A percentile compares a stretch with the other conserved stretches of the same genome.
These are phyloP conservation scores for Adansonia rubrostipa DNA, from an alignment of 441 rosid genomes.

Conservation along the genomic window DNA sequence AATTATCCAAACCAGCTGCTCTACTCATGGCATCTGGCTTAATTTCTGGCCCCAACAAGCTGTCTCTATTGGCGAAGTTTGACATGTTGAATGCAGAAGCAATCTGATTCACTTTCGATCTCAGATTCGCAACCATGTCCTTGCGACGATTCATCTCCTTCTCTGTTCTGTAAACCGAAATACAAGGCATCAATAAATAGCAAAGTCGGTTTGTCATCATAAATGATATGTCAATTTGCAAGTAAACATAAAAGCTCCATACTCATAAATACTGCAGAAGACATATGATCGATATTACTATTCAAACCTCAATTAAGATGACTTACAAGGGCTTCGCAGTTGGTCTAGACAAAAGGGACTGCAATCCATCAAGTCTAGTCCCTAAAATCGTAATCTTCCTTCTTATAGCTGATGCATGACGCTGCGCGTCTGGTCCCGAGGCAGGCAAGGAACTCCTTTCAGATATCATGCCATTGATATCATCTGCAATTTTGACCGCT, in stretches of 20 bases:
- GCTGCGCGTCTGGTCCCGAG: slow-evolving; percentile 86
- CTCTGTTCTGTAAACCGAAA: slow-evolving; percentile 60
- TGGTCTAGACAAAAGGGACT: slow-evolving; percentile 69
- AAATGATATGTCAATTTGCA: slow-evolving; percentile 1
- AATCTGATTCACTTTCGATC: slow-evolving; percentile 79
- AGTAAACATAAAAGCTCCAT: neutral
- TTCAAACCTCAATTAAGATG: neutral
- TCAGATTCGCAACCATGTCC: slow-evolving; percentile 76
- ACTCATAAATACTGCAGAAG: neutral
- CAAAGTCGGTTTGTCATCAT: neutral
- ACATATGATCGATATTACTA: neutral
- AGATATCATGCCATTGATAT: slow-evolving; percentile 79
- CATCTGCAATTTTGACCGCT: slow-evolving; percentile 80
- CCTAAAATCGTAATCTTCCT: slow-evolving; percentile 89
- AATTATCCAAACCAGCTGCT: slow-evolving; percentile 80
- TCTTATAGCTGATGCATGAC: slow-evolving; percentile 79
- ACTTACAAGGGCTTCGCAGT: slow-evolving; percentile 80
- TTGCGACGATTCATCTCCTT: slow-evolving; percentile 94
- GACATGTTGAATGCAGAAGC: slow-evolving; percentile 86
- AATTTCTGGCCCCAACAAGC: slow-evolving; percentile 83
- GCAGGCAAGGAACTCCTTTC: slow-evolving; percentile 57
- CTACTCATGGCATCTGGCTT: slow-evolving; percentile 66
- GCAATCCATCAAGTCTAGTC: slow-evolving; percentile 77
- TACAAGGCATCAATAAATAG: neutral
- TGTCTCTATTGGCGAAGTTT: slow-evolving; percentile 81